A percentile compares a stretch with the other conserved stretches of the same genome.
These are phyloP conservation scores for Fusarium sp. DNA, from an alignment of 2,329 filamentous ascomycete species.

Conservation along the genomic window DNA sequence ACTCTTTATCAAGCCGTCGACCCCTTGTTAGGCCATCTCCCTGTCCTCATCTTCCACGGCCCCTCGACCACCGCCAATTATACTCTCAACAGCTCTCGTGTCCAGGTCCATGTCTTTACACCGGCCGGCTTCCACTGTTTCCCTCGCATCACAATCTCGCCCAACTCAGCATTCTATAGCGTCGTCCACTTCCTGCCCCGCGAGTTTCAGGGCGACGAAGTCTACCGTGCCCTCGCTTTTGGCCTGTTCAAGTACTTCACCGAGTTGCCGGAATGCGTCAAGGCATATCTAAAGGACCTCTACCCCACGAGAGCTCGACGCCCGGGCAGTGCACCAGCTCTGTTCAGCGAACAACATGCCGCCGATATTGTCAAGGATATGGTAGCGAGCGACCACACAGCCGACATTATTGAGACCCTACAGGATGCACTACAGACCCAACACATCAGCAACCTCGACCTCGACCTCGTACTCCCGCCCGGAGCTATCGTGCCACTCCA, in stretches of 20 bases:
- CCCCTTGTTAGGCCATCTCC: slow-evolving; percentile 81
- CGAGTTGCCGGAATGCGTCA: slow-evolving; percentile 83
- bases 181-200: slow-evolving; percentile 91
- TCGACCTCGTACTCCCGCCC: slow-evolving; percentile 87
- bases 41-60: slow-evolving; percentile 92
- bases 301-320: slow-evolving; percentile 67
- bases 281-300: slow-evolving; percentile 73
- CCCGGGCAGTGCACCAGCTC: slow-evolving; percentile 72
- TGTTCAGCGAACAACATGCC: slow-evolving; percentile 93
- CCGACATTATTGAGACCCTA: slow-evolving; percentile 78
- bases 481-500: slow-evolving; percentile 78
- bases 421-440: slow-evolving; percentile 83
- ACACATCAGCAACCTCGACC: slow-evolving; percentile 84
- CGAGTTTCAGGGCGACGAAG: slow-evolving; percentile 95
- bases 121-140: slow-evolving; percentile 91
- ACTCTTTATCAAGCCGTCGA: slow-evolving; percentile 92
- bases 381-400: slow-evolving; percentile 81
- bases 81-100: slow-evolving; percentile 88
- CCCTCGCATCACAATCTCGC: slow-evolving; percentile 90
- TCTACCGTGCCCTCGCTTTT: slow-evolving; percentile 91
- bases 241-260: slow-evolving; percentile 94
- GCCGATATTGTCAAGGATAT: slow-evolving; percentile 90
- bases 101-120: slow-evolving; percentile 93
- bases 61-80: slow-evolving; percentile 90
- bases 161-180: slow-evolving; percentile 89